phyloP scores from a whole-genome alignment of 257 asterid genomes.

The Solanum piurae region DNA sequence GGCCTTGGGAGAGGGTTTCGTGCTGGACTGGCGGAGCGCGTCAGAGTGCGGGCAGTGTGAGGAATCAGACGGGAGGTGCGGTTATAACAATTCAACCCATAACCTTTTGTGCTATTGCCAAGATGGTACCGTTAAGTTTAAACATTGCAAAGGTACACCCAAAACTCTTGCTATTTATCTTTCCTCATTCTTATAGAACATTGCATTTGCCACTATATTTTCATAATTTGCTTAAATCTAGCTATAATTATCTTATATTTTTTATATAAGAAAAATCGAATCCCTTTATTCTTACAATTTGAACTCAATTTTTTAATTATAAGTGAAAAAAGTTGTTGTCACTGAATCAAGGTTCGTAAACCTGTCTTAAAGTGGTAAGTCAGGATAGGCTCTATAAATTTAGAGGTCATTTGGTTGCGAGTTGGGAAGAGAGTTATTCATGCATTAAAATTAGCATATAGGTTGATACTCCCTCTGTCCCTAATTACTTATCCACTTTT shows the following conservation, averaged over 20 bases:
- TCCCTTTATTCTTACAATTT: background rate
- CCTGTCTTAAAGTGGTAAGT: background rate
- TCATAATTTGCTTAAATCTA: background rate
- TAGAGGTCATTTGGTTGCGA: background rate
- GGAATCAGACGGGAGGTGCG: conserved; percentile 9
- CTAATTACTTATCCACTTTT: no score
- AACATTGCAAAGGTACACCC: conserved; percentile 2
- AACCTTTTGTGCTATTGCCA: conserved; percentile 5
- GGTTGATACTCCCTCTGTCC: no score
- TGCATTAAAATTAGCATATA: background rate
- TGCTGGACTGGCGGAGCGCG: background rate
- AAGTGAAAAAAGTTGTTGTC: background rate
- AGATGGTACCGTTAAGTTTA: background rate
- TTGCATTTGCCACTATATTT: background rate
- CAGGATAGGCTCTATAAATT: background rate
- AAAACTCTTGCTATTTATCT: background rate
- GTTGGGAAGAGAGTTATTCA: background rate
- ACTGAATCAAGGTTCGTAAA: background rate
- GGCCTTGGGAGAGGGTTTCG: conserved; percentile 9
- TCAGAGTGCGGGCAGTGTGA: background rate
- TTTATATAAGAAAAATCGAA: background rate
- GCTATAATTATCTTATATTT: background rate
- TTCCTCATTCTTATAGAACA: background rate
- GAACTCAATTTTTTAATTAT: background rate
- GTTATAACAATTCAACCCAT: background rate